A percentile compares a stretch with the other conserved stretches of the same genome.
These are phyloP conservation scores for Phialophora macrospora DNA, from an alignment of 2,329 filamentous ascomycete species.

Conservation along the genomic window DNA sequence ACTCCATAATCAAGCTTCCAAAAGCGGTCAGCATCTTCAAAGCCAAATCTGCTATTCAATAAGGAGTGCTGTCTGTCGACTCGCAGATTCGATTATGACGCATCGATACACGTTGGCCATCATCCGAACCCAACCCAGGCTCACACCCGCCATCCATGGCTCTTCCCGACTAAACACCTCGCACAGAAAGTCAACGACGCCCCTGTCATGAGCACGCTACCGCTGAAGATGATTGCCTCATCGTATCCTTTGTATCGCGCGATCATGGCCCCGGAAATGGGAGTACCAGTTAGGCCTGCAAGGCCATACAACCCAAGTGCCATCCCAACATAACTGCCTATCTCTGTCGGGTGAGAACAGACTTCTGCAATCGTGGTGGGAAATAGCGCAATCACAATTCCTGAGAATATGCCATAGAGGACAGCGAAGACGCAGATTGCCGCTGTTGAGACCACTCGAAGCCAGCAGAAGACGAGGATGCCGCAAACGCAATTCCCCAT, in stretches of 20 bases:
- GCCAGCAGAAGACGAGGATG: slow-evolving; percentile 51
- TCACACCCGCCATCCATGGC: slow-evolving; percentile 20
- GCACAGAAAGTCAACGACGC: slow-evolving; percentile 9
- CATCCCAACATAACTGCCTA: slow-evolving; percentile 67
- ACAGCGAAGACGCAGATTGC: slow-evolving; percentile 67
- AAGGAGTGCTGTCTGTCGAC: too few relatives aligned
- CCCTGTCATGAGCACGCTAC: slow-evolving; percentile 14
- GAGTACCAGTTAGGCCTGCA: slow-evolving; percentile 53
- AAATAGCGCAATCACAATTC: slow-evolving; percentile 66
- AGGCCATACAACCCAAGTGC: slow-evolving; percentile 55
- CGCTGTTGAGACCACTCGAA: slow-evolving; percentile 57
- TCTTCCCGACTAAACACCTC: slow-evolving; percentile 15
- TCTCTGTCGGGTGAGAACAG: slow-evolving; percentile 66
- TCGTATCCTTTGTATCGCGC: slow-evolving; percentile 28
- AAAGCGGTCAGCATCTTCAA: too few relatives aligned
- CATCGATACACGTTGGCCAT: too few relatives aligned
- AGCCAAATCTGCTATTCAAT: too few relatives aligned
- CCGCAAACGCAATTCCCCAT: slow-evolving; percentile 38
- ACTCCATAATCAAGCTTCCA: too few relatives aligned
- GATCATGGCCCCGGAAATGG: slow-evolving; percentile 56
- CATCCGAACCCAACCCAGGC: background rate
- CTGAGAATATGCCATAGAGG: slow-evolving; percentile 71
- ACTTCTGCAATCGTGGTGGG: slow-evolving; percentile 68
- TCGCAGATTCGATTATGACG: too few relatives aligned
- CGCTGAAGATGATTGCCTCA: slow-evolving; percentile 21